Evolutionary conservation across 768 basidiomycete species (phyloP).

Genomic region (Lactarius hengduanensis): DNA sequence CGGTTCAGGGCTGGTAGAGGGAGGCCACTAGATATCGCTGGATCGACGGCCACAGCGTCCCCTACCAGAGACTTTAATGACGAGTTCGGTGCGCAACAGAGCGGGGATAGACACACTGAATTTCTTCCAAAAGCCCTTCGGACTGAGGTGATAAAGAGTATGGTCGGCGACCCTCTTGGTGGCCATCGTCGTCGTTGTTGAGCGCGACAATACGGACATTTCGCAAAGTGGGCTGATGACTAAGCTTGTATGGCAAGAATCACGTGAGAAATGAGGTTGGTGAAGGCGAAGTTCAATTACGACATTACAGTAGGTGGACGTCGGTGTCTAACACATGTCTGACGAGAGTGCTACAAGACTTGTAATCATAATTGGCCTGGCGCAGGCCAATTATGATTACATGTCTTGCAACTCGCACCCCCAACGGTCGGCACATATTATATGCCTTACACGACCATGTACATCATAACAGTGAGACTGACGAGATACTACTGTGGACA

Average conservation of each 20-base stretch:
- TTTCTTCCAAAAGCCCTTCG: constrained; percentile 96
- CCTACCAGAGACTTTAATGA: constrained; percentile 45
- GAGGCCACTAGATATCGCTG: constrained; percentile 87
- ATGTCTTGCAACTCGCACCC: no score
- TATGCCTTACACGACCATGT: no score
- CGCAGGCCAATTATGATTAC: no score
- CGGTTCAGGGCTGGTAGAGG: constrained; percentile 72
- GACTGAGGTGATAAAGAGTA: constrained; percentile 85
- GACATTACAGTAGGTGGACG: no score
- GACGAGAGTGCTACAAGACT: no score
- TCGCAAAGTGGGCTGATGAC: constrained; percentile 11
- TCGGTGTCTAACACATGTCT: no score
- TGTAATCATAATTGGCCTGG: no score
- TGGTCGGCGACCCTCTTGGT: constrained; percentile 81
- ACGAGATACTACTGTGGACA: no score
- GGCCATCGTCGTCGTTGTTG: constrained; percentile 49
- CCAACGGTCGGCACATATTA: no score
- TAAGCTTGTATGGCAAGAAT: background rate
- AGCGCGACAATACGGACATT: background rate
- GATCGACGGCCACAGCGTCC: constrained; percentile 80
- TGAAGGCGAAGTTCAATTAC: no score
- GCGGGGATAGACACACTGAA: constrained; percentile 59
- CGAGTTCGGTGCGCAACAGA: background rate
- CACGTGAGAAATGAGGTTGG: background rate
- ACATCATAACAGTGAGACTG: no score